These are phyloP conservation scores for Serendipita indica DNA, from an alignment of 768 basidiomycete genomes.

Conservation along the genomic window DNA sequence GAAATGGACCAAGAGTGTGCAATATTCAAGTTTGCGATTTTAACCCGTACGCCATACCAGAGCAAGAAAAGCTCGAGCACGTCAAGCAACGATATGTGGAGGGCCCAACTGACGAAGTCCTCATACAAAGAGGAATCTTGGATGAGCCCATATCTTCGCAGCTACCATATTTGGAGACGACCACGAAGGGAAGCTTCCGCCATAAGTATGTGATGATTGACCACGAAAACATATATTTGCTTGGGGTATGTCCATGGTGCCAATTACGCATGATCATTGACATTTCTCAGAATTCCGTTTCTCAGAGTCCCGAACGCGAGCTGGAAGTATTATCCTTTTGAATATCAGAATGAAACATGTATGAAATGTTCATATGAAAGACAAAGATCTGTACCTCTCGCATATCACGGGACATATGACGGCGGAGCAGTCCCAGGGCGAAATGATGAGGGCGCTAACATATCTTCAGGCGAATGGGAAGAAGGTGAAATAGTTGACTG, in stretches of 20 bases:
- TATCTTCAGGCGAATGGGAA: too few species aligned
- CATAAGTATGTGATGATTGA: not conserved
- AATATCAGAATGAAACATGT: too few species aligned
- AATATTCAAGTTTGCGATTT: constrained; percentile 5
- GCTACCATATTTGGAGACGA: not conserved
- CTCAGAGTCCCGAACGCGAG: not conserved
- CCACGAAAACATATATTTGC: not conserved
- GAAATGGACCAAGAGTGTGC: not conserved
- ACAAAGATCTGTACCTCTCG: too few species aligned
- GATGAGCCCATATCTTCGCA: not conserved
- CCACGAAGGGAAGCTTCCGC: not conserved
- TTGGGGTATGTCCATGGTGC: not conserved
- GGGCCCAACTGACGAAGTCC: not conserved
- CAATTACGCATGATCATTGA: not conserved
- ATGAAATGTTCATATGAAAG: too few species aligned
- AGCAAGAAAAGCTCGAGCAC: not conserved
- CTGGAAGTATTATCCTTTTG: constrained; percentile 3
- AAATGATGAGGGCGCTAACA: too few species aligned
- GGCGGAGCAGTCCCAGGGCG: too few species aligned
- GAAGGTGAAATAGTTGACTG: too few species aligned
- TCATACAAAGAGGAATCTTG: not conserved
- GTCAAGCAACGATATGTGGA: not conserved
- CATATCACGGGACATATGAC: too few species aligned
- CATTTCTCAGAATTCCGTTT: not conserved
- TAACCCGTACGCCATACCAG: constrained; percentile 1